Percentiles rank a stretch among this genome's conserved stretches.
These are phyloP conservation scores for Cladosporium colombiae DNA, from an alignment of 2,329 filamentous ascomycete species.

Conservation along the genomic window DNA sequence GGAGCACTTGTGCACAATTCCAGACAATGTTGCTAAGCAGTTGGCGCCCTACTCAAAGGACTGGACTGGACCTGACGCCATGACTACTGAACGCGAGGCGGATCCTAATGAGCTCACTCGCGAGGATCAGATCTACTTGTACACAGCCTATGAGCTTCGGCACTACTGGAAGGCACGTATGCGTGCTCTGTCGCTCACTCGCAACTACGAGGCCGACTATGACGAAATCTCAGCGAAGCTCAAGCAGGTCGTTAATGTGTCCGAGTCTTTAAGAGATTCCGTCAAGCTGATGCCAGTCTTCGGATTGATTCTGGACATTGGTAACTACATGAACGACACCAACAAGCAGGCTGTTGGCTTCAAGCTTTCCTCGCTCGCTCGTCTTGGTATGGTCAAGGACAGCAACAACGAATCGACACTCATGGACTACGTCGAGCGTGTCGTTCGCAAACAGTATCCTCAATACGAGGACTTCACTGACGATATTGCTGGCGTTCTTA, in stretches of 20 bases:
- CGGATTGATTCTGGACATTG: conserved; percentile 93
- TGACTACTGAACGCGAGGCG: conserved; percentile 74
- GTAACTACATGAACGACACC: conserved; percentile 99
- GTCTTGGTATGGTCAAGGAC: conserved; percentile 97
- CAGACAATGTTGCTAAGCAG: conserved; percentile 84
- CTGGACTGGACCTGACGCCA: conserved; percentile 86
- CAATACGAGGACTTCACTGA: conserved; percentile 89
- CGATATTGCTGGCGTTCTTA: conserved; percentile 78
- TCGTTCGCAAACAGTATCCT: conserved; percentile 92
- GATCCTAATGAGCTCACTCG: conserved; percentile 86
- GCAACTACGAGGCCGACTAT: conserved; percentile 83
- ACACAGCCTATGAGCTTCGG: conserved; percentile 89
- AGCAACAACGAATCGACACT: conserved; percentile 98
- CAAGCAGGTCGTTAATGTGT: conserved; percentile 80
- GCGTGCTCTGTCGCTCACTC: conserved; percentile 82
- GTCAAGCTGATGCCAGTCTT: conserved; percentile 95
- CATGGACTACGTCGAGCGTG: conserved; percentile 92
- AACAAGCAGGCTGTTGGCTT: conserved; percentile 98
- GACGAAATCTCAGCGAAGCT: conserved; percentile 87
- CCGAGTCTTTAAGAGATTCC: conserved; percentile 86
- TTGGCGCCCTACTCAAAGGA: conserved; percentile 96
- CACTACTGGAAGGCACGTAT: conserved; percentile 99
- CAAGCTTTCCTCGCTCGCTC: conserved; percentile 91
- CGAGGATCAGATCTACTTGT: conserved; percentile 93
- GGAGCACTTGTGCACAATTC: conserved; percentile 88